Evolutionary conservation across 2,329 filamentous ascomycete species (phyloP).

Genomic region (Aureobasidium sp.): DNA sequence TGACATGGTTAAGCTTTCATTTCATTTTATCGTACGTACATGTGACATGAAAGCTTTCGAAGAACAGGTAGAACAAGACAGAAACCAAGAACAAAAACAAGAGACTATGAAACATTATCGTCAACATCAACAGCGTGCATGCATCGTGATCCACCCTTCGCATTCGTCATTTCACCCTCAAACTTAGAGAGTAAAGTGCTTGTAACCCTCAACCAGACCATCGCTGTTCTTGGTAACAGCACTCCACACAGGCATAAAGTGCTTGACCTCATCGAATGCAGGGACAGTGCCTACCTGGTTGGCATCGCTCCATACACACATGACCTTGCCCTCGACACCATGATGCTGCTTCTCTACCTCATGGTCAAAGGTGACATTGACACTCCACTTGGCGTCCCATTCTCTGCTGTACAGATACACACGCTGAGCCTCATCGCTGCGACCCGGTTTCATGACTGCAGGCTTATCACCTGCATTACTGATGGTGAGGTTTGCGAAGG

Average conservation of each 20-base stretch:
- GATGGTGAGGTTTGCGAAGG: slow-evolving; percentile 57
- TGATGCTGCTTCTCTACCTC: slow-evolving; percentile 19
- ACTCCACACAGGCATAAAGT: slow-evolving; percentile 73
- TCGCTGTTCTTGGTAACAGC: slow-evolving; percentile 66
- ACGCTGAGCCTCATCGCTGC: slow-evolving; percentile 49
- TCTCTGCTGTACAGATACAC: slow-evolving; percentile 75
- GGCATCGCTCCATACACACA: slow-evolving; percentile 82
- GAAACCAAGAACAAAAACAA: neutral
- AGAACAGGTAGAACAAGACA: neutral
- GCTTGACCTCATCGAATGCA: slow-evolving; percentile 69
- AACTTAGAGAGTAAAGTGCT: slow-evolving; percentile 44
- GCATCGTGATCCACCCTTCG: neutral
- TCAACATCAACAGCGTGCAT: slow-evolving; percentile 6
- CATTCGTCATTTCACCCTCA: neutral
- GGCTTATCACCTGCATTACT: slow-evolving; percentile 38
- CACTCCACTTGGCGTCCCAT: slow-evolving; percentile 68
- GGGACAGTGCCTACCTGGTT: slow-evolving; percentile 67
- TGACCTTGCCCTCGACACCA: slow-evolving; percentile 54
- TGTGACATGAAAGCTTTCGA: too few relatives aligned
- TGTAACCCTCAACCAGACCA: slow-evolving; percentile 74
- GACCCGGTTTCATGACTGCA: slow-evolving; percentile 41
- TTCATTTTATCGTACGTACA: neutral
- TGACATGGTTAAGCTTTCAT: neutral
- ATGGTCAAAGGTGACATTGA: slow-evolving; percentile 28
- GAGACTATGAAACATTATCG: slow-evolving; percentile 2